These are phyloP conservation scores for Mediolabrus comicus DNA, from an alignment of 108 stramenopile species.

Conservation along the genomic window DNA sequence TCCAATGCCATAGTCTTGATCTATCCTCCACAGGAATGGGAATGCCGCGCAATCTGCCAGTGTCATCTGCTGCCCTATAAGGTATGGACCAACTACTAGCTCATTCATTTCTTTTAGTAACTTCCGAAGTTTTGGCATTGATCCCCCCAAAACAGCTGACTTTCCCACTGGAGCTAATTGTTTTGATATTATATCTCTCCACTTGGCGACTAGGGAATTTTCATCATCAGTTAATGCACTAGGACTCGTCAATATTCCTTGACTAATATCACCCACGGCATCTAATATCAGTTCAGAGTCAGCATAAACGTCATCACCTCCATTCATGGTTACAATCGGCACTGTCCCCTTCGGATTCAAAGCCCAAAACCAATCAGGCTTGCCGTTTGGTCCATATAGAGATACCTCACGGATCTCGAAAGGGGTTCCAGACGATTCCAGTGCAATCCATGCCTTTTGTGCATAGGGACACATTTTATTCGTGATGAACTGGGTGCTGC, in stretches of 20 bases:
- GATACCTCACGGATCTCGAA: constrained; percentile 69
- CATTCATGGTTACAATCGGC: constrained; percentile 56
- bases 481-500: constrained; percentile 58
- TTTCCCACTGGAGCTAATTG: constrained; percentile 68
- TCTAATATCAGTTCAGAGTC: constrained; percentile 81
- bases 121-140: constrained; percentile 45
- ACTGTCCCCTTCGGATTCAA: constrained; percentile 78
- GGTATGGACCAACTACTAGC: constrained; percentile 50
- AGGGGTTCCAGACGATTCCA: constrained; percentile 51
- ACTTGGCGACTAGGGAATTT: constrained; percentile 28
- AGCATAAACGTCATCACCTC: constrained; percentile 38
- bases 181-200: constrained; percentile 52
- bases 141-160: constrained; percentile 64
- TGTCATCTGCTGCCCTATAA: constrained; percentile 63
- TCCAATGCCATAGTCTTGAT: constrained; percentile 66
- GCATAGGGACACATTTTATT: constrained; percentile 82
- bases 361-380: constrained; percentile 83
- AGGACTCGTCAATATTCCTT: neutral
- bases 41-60: constrained; percentile 83
- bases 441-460: constrained; percentile 81
- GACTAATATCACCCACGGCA: constrained; percentile 40
- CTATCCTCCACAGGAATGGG: constrained; percentile 82
- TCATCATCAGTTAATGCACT: constrained; percentile 6
- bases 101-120: constrained; percentile 57
- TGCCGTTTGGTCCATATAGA: constrained; percentile 74